Base-by-base conservation (phyloP, 2,329 filamentous ascomycete species). In the Diaporthe nobilis region DNA sequence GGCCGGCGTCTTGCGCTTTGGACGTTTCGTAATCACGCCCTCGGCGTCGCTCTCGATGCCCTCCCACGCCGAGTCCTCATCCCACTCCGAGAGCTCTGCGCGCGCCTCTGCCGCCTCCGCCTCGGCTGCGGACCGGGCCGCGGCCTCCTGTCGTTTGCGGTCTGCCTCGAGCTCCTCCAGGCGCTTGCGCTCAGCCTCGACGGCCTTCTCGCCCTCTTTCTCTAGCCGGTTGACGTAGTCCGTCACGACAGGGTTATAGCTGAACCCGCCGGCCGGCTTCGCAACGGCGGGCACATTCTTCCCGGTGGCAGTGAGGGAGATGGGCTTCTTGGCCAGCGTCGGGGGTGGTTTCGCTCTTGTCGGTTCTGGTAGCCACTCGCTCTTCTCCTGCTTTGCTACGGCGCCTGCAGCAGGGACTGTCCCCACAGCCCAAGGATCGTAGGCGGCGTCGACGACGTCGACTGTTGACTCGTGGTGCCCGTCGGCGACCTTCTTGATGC, bases 61-160 rank as follows among this genome's bases (percentile, higher is more conserved):
- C 83, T 96, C 96, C 95, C 95, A 98, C 20, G 94, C 95, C 63
- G 94, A 97, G 82, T 98, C 96, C 80, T 96, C 94, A 76, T 97
- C 95, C 88, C 91, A 96, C 83, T 92, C 91, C 0, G 91, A 92
- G 75, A 93, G 81, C 68, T 92, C 89, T 4, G 90, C 90, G 65
- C 89, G 91, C 77, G 91, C 90, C 81, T 94, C 92, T 0, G 92
- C 93, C 22, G 94, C 94, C 68, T 95, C 93, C 3, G 94, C 92
- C 79, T 94, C 91, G 3, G 93, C 94, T 25, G 93, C 92, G 13
- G 93, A 96, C 57, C 87, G 87, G 17, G 91, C 91, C 0, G 92
- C 90, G 25, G 94, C 91, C 80, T 95, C 94, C 79, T 90, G 86
- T 80, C 89, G 92, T 77, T 93, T 85, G 42, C 89, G 88, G 74